Evolutionary conservation across 805 yeast genomes (phyloP).

Genomic region (Middelhovenomyces tepae): DNA sequence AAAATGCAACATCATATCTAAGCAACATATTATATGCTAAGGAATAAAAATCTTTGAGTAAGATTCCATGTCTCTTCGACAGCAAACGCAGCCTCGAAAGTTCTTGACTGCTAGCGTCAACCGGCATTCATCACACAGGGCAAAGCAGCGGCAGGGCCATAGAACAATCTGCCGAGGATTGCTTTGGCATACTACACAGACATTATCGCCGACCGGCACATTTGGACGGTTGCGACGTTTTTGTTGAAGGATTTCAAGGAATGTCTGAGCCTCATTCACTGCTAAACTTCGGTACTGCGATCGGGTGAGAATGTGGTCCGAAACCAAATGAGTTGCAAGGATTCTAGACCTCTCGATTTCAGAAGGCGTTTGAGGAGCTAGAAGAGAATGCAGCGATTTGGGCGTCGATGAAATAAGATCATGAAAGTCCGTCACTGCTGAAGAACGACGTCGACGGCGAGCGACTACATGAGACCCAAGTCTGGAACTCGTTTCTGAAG

Average conservation of each 20-base stretch:
- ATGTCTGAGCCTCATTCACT: slow-evolving; percentile 8
- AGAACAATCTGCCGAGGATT: slow-evolving; percentile 67
- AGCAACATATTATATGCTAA: too few relatives aligned
- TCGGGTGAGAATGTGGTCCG: slow-evolving; percentile 4
- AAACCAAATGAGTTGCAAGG: slow-evolving; percentile 24
- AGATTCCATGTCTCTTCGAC: slow-evolving; percentile 65
- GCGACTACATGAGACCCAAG: too few relatives aligned
- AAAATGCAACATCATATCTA: too few relatives aligned
- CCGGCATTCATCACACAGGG: slow-evolving; percentile 80
- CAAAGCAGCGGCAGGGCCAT: slow-evolving; percentile 92
- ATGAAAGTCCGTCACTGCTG: slow-evolving; percentile 10
- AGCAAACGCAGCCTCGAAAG: slow-evolving; percentile 75
- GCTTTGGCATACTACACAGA: slow-evolving; percentile 77
- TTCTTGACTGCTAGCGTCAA: slow-evolving; percentile 62
- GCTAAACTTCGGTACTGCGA: slow-evolving; percentile 4
- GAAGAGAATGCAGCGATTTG: slow-evolving; percentile 19
- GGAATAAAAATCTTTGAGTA: slow-evolving; percentile 55
- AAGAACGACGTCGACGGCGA: too few relatives aligned
- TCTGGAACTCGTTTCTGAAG: too few relatives aligned
- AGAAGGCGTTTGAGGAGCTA: slow-evolving; percentile 22
- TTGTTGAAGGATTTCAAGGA: slow-evolving; percentile 8
- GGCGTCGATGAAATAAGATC: slow-evolving; percentile 17
- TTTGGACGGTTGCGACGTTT: slow-evolving; percentile 17
- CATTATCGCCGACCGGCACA: slow-evolving; percentile 27
- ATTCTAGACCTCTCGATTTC: slow-evolving; percentile 23